These are phyloP conservation scores for Paraglomus occultum DNA, from an alignment of 192 early-diverging fungal genomes.

Conservation along the genomic window DNA sequence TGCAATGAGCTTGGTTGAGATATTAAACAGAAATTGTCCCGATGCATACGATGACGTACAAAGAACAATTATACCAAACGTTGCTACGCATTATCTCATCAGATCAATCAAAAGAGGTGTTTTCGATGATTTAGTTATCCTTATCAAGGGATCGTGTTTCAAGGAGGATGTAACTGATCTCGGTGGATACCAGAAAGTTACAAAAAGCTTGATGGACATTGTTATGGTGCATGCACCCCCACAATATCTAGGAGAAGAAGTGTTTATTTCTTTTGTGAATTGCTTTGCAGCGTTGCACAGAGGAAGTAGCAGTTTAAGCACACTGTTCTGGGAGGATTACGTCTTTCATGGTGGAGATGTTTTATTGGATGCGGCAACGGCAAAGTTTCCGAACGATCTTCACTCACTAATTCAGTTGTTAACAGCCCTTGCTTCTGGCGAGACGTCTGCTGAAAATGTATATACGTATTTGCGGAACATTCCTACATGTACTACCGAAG, in stretches of 20 bases:
- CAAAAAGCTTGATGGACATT: slow-evolving; percentile 12
- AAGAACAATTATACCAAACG: neutral
- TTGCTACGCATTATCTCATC: neutral
- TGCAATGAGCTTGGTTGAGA: slow-evolving; percentile 1
- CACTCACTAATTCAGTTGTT: slow-evolving; percentile 33
- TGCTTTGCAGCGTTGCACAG: slow-evolving; percentile 9
- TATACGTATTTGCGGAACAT: slow-evolving; percentile 33
- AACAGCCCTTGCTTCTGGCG: slow-evolving; percentile 32
- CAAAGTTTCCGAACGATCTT: slow-evolving; percentile 37
- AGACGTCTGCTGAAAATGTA: slow-evolving; percentile 33
- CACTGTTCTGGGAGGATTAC: slow-evolving; percentile 9
- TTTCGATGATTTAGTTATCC: neutral
- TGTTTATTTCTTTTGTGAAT: neutral
- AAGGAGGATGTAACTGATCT: slow-evolving; percentile 3
- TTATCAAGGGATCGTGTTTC: slow-evolving; percentile 18
- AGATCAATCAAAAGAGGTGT: neutral
- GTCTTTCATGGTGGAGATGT: neutral
- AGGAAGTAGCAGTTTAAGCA: neutral
- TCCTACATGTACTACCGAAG: slow-evolving; percentile 23
- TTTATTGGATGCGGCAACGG: slow-evolving; percentile 33
- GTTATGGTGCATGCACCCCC: slow-evolving; percentile 6
- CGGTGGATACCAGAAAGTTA: neutral
- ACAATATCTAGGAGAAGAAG: neutral
- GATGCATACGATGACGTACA: neutral
- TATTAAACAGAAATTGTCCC: neutral